Conservation (phyloP, 192 early-diverging fungal genomes). For the Phlyctochytrium arcticum region DNA sequence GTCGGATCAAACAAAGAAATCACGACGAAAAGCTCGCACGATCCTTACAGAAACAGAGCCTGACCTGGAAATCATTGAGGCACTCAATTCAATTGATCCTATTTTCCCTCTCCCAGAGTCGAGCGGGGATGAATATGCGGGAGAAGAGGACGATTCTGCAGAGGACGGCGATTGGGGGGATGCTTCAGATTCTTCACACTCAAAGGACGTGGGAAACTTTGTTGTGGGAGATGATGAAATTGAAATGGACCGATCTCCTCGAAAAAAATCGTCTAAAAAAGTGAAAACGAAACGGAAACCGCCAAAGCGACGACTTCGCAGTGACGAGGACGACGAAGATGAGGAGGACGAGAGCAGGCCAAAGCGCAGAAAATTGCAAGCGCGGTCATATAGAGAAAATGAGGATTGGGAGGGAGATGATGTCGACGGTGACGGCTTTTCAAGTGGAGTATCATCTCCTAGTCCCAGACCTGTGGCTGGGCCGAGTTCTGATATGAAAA, state of each 20-base stretch:
- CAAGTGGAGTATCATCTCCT: no score
- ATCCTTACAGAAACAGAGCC: neutral
- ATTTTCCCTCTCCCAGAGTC: conserved; percentile 27
- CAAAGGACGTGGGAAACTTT: conserved; percentile 2
- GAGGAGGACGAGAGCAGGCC: neutral
- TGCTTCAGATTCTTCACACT: neutral
- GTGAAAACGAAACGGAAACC: conserved; percentile 6
- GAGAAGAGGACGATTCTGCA: conserved; percentile 8
- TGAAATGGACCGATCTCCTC: neutral
- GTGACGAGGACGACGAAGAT: neutral
- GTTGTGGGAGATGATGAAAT: conserved; percentile 15
- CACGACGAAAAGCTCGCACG: neutral
- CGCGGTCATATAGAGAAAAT: neutral
- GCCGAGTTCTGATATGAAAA: neutral
- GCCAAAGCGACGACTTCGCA: conserved; percentile 1
- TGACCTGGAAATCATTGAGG: conserved; percentile 2
- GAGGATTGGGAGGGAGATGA: neutral
- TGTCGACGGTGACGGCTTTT: neutral
- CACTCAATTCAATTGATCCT: neutral
- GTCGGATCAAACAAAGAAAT: neutral
- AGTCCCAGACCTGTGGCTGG: no score
- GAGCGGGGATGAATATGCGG: conserved; percentile 32
- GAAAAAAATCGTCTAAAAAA: neutral
- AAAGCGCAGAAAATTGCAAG: neutral
- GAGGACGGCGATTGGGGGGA: conserved; percentile 18